Evolutionary conservation across 441 rosid species (phyloP), one percentile per base, ranked within the genome.

Genomic region (Pelargonium myrrhifolium): DNA sequence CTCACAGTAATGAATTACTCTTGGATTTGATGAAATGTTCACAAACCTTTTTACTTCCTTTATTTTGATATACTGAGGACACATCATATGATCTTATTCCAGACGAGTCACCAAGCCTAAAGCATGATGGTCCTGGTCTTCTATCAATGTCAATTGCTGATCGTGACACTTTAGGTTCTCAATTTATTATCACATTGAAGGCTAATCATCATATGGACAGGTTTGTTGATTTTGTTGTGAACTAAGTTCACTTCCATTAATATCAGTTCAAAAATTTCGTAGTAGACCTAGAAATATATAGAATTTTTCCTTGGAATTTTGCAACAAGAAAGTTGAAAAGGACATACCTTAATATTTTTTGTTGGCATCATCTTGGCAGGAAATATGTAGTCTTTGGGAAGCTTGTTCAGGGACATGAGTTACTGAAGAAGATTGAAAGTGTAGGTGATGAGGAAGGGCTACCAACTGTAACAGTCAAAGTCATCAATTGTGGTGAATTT

Each of bases 121-220:
- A 83, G 84, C 99, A 93, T 82, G 90, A 91, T 31, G 86, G 72
- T 68, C 80, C 87, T 39, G 97, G 99, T 73, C 88, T 93, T 73
- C 78, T 93, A 64, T 86, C 97, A 9, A 89, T 91, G 99, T 49
- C 94, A 58, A 74, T 89, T 66, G 78, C 90, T 69, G 87, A 87
- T 71, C 97, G 97, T 35, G 95, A 91, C 73, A 75, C 79, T 62
- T 66, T 88, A 28, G 99, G 99, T 49, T 93, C 99, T 71, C 96
- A 91, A 39, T 93, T 93, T 76, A 75, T 79, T 37, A 74, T 93
- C 37, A 93, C 97, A 56, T 91, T 93, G 68, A 82, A 83, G 81
- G 86, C 93, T 26, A 82, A 85, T 77, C 91, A 84, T 68, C 84
- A 82, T 67, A 87, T 93, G 72, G 97, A 93, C 77, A 84, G 99